phyloP scores from a whole-genome alignment of 306 rosid genomes.

The Elaeagnus macrophylla region DNA sequence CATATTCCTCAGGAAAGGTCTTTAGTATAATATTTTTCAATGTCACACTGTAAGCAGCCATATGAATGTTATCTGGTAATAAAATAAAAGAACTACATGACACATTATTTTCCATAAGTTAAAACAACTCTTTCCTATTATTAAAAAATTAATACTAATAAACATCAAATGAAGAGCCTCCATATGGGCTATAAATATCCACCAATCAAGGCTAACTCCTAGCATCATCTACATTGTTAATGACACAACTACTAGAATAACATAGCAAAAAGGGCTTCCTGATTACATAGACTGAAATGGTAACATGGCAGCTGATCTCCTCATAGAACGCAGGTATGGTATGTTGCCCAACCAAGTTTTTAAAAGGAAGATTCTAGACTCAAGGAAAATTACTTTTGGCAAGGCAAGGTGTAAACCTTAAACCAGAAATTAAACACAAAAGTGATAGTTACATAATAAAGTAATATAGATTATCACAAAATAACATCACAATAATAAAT shows the following conservation, averaged over 20 bases:
- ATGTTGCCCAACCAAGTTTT: too few species aligned
- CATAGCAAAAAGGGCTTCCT: constrained; percentile 9
- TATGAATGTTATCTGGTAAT: constrained; percentile 7
- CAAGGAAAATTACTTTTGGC: too few species aligned
- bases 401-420: too few species aligned
- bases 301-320: too few species aligned
- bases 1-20: constrained; percentile 88
- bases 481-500: not conserved
- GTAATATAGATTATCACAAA: constrained; percentile 7
- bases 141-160: constrained; percentile 4
- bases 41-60: constrained; percentile 66
- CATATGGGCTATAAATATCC: not conserved
- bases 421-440: not conserved
- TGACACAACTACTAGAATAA: not conserved
- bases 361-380: too few species aligned
- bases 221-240: constrained; percentile 7
- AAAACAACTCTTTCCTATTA: constrained; percentile 4
- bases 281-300: too few species aligned
- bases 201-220: constrained; percentile 9
- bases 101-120: constrained; percentile 6
- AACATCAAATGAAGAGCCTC: constrained; percentile 9
- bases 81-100: not conserved
- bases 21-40: constrained; percentile 79
- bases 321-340: too few species aligned
- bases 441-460: constrained; percentile 9